Percentiles rank a stretch among this genome's conserved stretches.
Evolutionary conservation across 441 rosid species (phyloP).

Genomic region (Brassica balearica): DNA sequence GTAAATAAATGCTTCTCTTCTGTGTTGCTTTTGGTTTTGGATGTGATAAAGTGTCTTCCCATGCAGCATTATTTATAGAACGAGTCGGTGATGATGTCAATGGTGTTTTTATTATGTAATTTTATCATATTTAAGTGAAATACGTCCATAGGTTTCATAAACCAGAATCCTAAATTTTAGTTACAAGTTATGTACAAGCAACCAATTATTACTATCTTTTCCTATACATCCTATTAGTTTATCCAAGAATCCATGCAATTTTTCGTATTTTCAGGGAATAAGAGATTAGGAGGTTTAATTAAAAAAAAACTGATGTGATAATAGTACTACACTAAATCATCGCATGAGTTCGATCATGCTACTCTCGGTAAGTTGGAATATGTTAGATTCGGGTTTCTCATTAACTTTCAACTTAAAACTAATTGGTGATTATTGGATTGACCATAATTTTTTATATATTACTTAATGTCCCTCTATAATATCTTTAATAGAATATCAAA

Average conservation of each 20-base stretch:
- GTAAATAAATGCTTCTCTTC: neutral
- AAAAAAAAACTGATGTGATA: neutral
- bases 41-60: conserved; percentile 42
- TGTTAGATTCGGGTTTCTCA: no score
- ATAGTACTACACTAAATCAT: neutral
- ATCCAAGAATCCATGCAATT: neutral
- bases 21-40: conserved; percentile 30
- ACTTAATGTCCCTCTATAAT: no score
- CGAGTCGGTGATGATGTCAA: conserved; percentile 10
- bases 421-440: no score
- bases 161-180: neutral
- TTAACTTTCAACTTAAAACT: no score
- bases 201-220: neutral
- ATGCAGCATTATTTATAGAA: conserved; percentile 45
- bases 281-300: neutral
- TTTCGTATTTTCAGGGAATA: neutral
- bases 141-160: conserved; percentile 12
- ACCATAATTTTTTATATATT: no score
- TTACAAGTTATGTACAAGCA: neutral
- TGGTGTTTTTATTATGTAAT: neutral
- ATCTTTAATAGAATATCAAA: neutral
- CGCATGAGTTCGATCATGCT: neutral
- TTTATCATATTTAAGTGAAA: conserved; percentile 8
- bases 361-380: neutral
- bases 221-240: neutral